Evolutionary conservation across 768 basidiomycete species (phyloP), one percentile per base, ranked within the genome.

Genomic region (Amanita polypyramis): DNA sequence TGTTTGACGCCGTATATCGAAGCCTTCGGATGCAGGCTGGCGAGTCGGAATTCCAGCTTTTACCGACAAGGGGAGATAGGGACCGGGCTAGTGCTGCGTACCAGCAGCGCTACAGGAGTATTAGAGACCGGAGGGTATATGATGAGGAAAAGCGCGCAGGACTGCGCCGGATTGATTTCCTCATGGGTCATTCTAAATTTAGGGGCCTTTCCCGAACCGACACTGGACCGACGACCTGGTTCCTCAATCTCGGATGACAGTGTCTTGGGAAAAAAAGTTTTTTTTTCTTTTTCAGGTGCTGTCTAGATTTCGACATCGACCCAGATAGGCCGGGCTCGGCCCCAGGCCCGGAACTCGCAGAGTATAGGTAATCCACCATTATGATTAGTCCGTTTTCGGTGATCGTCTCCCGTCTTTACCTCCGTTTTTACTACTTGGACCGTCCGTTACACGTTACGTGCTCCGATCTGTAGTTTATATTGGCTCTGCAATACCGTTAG

Each of bases 141-240:
- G 68, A 66, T 15, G 65, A 66, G 34, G 78, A 80, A 65, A 70
- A 72, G 53, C 60, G 57, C 3, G 68, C 68, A 43, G 78, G 77
- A 0, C 65, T 81, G 52, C 76, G 72, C 56, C 67, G 79, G 46
- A 69, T 82, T 3, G 80, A 83, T 57, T 80, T 80, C 56, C 61
- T 82, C 43, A 65, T 70, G 56, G 71, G 67, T 4, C 60, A 58
- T 11, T 70, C 63, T 1, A 60, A 57, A 30, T 76, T 79, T 65
- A 57, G 65, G 55, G 74, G 74, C 14, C 56, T 79, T 17, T 66
- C 66, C 0, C 52, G 52, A 14, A 56, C 62, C 47, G 59, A 62
- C 38, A 58, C 56, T 43, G 41, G 56, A 5, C 63, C 65, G 2
- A 58, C 65, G 29, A 55, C 62, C 0, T 73, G 61, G 69, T 56